These are phyloP conservation scores for Aureobasidium zeae DNA, from an alignment of 2,329 filamentous ascomycete genomes.

Conservation along the genomic window DNA sequence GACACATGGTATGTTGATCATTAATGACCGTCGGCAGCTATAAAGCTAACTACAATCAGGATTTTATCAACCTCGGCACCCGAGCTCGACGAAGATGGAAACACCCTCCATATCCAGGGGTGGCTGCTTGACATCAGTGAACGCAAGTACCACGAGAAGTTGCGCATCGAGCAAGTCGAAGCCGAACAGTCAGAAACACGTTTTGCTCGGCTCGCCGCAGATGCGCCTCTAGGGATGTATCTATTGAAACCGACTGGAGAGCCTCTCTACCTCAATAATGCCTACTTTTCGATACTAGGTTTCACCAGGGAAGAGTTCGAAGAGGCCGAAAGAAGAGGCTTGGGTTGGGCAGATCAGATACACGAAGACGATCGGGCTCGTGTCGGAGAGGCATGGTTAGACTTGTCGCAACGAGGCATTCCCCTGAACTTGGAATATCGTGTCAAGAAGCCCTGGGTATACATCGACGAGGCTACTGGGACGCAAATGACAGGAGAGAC, in stretches of 20 bases:
- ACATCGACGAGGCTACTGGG: constrained; percentile 22
- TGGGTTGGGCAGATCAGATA: constrained; percentile 23
- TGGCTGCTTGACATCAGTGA: constrained; percentile 30
- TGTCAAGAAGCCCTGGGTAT: constrained; percentile 31
- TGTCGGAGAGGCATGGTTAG: constrained; percentile 27
- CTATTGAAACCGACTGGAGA: constrained; percentile 26
- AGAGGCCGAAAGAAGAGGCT: constrained; percentile 18
- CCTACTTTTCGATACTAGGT: constrained; percentile 31
- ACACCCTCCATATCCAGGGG: constrained; percentile 24
- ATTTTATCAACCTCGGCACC: constrained; percentile 27
- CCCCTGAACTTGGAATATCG: constrained; percentile 31
- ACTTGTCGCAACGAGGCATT: constrained; percentile 25
- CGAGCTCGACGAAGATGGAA: constrained; percentile 26
- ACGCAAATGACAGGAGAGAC: constrained; percentile 23
- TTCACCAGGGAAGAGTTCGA: constrained; percentile 21
- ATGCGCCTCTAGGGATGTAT: constrained; percentile 34
- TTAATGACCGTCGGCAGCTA: too few relatives aligned
- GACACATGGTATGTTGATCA: constrained; percentile 26
- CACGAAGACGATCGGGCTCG: constrained; percentile 27
- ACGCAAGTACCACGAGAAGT: constrained; percentile 26
- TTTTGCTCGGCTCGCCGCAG: constrained; percentile 33
- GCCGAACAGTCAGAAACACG: constrained; percentile 28
- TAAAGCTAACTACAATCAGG: background rate
- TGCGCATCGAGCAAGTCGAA: constrained; percentile 28
- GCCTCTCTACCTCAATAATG: constrained; percentile 33